Evolutionary conservation across 2,329 filamentous ascomycete genomes (phyloP), one percentile per base, ranked within the genome.

Genomic region (Thelonectria discophora): DNA sequence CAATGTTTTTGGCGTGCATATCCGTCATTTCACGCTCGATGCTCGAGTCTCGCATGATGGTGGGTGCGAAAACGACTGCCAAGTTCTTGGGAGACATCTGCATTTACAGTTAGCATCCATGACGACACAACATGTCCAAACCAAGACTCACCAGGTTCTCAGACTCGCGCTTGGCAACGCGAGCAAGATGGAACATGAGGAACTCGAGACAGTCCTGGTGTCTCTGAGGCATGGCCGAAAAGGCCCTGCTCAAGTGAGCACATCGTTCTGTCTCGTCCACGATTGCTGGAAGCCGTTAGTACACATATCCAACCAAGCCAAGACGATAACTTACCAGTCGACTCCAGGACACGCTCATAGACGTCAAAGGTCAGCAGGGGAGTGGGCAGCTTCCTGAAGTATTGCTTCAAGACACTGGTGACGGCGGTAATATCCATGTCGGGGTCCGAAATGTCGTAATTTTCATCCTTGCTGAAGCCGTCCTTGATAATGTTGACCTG

Each of bases 41-140:
- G 72, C 90, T 94, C 74, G 89, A 85, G 58, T 96, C 93, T 69
- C 94, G 88, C 92, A 99, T 97, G 70, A 99, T 96, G 1, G 95
- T 99, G 8, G 95, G 95, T 9, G 95, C 95, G 75, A 99, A 99
- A 39, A 99, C 95, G 43, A 99, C 95, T 3, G 95, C 93, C 63
- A 98, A 81, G 74, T 99, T 99, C 79, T 96, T 92, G 58, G 94
- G 92, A 21, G 93, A 97, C 95, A 99, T 99, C 88, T 92, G 20
- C 2, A 2, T 39, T 13, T 2, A 3, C 3, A 13, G 56, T 75
- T 55, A 75, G 69, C 24, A 24, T 18, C n/a, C 6, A 49, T 55
- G 6, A 47, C 15, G 40, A 24, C 5, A 27, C n/a, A 9, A 10
- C 9, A 24, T 17, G 3, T 46, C 10, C 10, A 15, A 13, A 15